Percentiles rank a stretch among this genome's conserved stretches.
phyloP scores from a whole-genome alignment of 805 yeast genomes.

The Teunomyces funiuensis region DNA sequence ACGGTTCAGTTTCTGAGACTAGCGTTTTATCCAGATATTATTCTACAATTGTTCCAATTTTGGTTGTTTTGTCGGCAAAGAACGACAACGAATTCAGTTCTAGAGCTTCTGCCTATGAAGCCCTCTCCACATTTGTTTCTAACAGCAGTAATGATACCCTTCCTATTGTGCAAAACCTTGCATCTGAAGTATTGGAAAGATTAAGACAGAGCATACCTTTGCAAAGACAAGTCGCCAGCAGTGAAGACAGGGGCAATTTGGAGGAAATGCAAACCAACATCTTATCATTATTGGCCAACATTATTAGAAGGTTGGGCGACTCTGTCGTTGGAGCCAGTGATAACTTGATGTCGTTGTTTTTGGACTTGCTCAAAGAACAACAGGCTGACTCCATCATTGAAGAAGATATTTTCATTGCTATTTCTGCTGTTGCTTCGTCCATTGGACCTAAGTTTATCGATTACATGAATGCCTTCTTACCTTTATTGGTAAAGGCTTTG shows the following conservation, averaged over 20 bases:
- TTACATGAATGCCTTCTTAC: constrained; percentile 80
- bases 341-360: constrained; percentile 77
- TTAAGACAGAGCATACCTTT: constrained; percentile 67
- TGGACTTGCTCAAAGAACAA: constrained; percentile 59
- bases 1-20: constrained; percentile 48
- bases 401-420: constrained; percentile 91
- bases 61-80: constrained; percentile 67
- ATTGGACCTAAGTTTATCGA: constrained; percentile 67
- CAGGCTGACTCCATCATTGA: constrained; percentile 78
- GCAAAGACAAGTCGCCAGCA: constrained; percentile 52
- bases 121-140: constrained; percentile 77
- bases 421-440: constrained; percentile 85
- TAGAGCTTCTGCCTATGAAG: constrained; percentile 96
- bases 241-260: constrained; percentile 73
- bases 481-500: constrained; percentile 76
- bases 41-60: constrained; percentile 62
- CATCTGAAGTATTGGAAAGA: constrained; percentile 70
- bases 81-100: constrained; percentile 82
- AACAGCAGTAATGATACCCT: constrained; percentile 71
- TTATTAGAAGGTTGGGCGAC: constrained; percentile 75
- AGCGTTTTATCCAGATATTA: constrained; percentile 77
- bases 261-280: constrained; percentile 88
- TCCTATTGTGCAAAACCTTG: constrained; percentile 67
- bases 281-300: constrained; percentile 74
- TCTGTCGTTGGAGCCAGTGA: constrained; percentile 73